Evolutionary conservation across 345 rosid genomes (phyloP), one percentile per base, ranked within the genome.

Genomic region (Dovyalis caffra): DNA sequence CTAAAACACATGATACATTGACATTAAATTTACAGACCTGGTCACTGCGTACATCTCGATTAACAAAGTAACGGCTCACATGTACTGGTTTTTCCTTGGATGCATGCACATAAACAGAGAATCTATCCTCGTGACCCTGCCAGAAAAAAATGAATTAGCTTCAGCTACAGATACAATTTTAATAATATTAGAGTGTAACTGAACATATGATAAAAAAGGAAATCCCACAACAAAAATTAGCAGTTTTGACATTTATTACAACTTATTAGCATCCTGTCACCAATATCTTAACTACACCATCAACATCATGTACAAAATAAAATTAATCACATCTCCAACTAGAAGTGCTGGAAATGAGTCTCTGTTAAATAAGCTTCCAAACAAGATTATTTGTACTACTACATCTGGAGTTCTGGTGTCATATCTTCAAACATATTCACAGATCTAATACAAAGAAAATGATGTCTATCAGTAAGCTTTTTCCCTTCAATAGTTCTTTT

Each of bases 51-150:
- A 93, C 85, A 57, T 93, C 98, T 29, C 85, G 83, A 83, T 93
- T 85, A 21, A 86, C 64, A 68, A 93, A 93, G 85, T 90, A 91
- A 58, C 83, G 92, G 85, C 97, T 93, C 43, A 81, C 75, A 79
- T 90, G 97, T 65, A 91, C 86, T 37, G 97, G 92, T 78, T 86
- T 83, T 75, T 82, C 75, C 86, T 75, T 90, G 11, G 98, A 91
- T 23, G 98, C 90, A 80, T 93, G 98, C 12, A 93, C 87, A 82
- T 89, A 93, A 28, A 93, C 83, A 20, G 95, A 81, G 81, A 93
- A 93, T 72, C 84, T 88, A 49, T 86, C 95, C 82, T 91, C 95
- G 34, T 91, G 93, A 35, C 97, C 98, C 98, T 93, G 82, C 72
- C 73, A 62, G 40, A 32, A 40, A 78, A 72, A 40, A 20, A 58